These are phyloP conservation scores for Trichoderma reesei DNA, from an alignment of 495 filamentous ascomycete genomes.

Conservation along the genomic window DNA sequence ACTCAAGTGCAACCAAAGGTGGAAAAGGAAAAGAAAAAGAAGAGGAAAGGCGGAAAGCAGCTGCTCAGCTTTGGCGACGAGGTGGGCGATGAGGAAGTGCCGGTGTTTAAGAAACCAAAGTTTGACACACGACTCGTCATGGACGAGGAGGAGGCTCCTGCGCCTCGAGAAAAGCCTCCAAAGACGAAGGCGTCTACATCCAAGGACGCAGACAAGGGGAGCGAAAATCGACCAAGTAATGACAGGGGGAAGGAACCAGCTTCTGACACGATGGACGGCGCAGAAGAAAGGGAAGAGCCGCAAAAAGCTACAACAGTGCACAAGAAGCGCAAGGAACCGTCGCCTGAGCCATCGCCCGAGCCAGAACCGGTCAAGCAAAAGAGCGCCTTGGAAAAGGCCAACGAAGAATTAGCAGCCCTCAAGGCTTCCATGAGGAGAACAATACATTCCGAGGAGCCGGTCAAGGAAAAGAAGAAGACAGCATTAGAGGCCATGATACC, in stretches of 20 bases:
- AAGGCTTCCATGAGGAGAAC: constrained; percentile 89
- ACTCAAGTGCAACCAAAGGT: constrained; percentile 25
- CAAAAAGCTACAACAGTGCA: constrained; percentile 14
- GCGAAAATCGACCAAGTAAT: constrained; percentile 19
- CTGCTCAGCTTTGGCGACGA: constrained; percentile 86
- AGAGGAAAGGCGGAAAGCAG: constrained; percentile 62
- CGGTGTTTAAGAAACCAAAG: constrained; percentile 75
- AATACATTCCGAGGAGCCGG: constrained; percentile 43
- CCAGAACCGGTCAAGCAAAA: constrained; percentile 38
- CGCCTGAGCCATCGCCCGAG: constrained; percentile 27
- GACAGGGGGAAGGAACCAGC: background rate
- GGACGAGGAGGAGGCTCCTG: constrained; percentile 34
- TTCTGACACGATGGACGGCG: constrained; percentile 13
- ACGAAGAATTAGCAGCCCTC: constrained; percentile 81
- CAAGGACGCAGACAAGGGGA: constrained; percentile 23
- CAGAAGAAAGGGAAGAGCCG: background rate
- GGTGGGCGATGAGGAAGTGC: constrained; percentile 59
- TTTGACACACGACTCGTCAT: constrained; percentile 80
- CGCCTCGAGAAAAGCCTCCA: constrained; percentile 17
- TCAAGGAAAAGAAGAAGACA: constrained; percentile 55
- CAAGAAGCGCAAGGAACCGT: constrained; percentile 15
- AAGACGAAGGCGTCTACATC: constrained; percentile 20
- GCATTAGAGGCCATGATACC: constrained; percentile 79
- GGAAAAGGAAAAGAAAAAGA: constrained; percentile 64
- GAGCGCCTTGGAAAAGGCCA: constrained; percentile 52